phyloP scores from a whole-genome alignment of 2,329 filamentous ascomycete species.

The Keithomyces neogunnii region DNA sequence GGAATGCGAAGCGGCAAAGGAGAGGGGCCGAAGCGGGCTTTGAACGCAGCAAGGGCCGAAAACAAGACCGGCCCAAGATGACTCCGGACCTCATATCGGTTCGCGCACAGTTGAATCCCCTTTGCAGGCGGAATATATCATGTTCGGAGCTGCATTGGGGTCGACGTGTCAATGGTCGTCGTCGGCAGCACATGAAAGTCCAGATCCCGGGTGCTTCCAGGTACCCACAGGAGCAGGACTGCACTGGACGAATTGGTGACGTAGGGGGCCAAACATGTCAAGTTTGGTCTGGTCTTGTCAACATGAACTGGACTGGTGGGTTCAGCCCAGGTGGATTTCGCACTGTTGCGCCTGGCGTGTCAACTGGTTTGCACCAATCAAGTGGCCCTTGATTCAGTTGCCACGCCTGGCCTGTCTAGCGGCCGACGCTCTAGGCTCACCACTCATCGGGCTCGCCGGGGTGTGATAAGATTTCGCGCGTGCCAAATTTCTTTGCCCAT shows the following conservation, averaged over 20 bases:
- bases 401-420: neutral
- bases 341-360: too few species aligned
- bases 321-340: too few species aligned
- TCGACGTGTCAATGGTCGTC: neutral
- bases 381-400: too few species aligned
- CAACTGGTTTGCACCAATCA: too few species aligned
- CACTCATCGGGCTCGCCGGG: neutral
- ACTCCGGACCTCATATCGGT: conserved; percentile 38
- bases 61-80: conserved; percentile 34
- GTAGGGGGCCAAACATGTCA: conserved; percentile 6
- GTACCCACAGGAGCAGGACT: neutral
- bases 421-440: neutral
- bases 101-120: conserved; percentile 9
- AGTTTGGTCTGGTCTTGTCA: too few species aligned
- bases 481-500: neutral
- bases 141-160: conserved; percentile 8
- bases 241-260: conserved; percentile 9
- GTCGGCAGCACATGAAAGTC: neutral
- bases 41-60: conserved; percentile 26
- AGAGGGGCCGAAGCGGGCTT: conserved; percentile 13
- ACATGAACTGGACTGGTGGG: too few species aligned
- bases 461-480: conserved; percentile 2
- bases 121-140: conserved; percentile 8
- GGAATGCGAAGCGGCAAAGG: conserved; percentile 16
- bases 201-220: neutral